These are phyloP conservation scores for Helotiales sp. DNA, from an alignment of 2,329 filamentous ascomycete genomes.

Conservation along the genomic window DNA sequence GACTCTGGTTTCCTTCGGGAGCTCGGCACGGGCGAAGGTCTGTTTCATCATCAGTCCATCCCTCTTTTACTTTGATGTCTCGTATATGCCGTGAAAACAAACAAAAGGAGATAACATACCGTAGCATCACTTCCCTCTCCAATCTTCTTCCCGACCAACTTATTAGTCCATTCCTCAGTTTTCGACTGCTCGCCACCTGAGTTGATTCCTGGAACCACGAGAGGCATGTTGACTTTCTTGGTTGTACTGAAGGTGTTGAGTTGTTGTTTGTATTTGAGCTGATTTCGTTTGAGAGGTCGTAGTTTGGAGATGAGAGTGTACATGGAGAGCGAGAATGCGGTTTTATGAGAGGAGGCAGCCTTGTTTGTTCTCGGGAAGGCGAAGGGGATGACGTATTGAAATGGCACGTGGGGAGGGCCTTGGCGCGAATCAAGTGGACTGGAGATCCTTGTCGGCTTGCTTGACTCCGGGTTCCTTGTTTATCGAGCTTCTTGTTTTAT, in stretches of 20 bases:
- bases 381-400: conserved; percentile 4
- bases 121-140: conserved; percentile 58
- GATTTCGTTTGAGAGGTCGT: background rate
- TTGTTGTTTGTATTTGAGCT: conserved; percentile 20
- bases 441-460: background rate
- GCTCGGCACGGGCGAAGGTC: conserved; percentile 65
- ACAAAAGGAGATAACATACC: conserved; percentile 47
- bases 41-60: conserved; percentile 39
- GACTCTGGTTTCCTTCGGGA: conserved; percentile 61
- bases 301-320: background rate
- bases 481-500: background rate
- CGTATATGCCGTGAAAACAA: too few relatives aligned
- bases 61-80: background rate
- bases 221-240: conserved; percentile 59
- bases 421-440: background rate
- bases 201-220: conserved; percentile 65
- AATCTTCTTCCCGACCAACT: conserved; percentile 68
- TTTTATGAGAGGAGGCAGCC: background rate
- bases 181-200: conserved; percentile 44
- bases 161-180: conserved; percentile 64
- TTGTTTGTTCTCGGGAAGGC: conserved; percentile 4
- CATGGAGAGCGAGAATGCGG: background rate
- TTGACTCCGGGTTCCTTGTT: background rate
- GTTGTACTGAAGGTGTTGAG: conserved; percentile 25
- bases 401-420: background rate